Conservation (phyloP, 192 early-diverging fungal genomes). For the Backusella australiensis region DNA sequence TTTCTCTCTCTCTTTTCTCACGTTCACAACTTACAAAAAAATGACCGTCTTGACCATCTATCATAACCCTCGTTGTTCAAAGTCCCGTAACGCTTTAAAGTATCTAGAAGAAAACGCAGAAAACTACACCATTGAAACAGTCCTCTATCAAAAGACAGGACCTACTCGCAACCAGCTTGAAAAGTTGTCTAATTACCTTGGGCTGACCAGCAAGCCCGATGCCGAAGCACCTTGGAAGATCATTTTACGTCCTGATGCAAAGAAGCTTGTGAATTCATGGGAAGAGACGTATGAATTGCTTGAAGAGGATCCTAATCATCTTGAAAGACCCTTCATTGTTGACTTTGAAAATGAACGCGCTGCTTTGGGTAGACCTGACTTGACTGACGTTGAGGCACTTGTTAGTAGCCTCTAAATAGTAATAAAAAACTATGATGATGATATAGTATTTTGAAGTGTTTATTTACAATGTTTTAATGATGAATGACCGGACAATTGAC, state of each 20-base stretch:
- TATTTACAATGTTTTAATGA: too few relatives aligned
- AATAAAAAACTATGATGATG: neutral
- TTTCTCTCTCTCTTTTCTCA: neutral
- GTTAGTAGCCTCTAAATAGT: conserved; percentile 6
- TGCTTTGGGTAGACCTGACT: conserved; percentile 33
- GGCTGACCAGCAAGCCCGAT: conserved; percentile 10
- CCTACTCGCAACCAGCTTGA: conserved; percentile 25
- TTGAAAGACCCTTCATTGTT: conserved; percentile 39
- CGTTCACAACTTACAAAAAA: neutral
- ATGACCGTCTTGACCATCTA: conserved; percentile 29
- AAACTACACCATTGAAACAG: conserved; percentile 13
- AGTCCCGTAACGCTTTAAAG: conserved; percentile 22
- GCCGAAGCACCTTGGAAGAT: conserved; percentile 12
- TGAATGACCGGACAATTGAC: neutral
- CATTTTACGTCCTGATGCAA: conserved; percentile 34
- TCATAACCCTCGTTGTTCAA: conserved; percentile 35
- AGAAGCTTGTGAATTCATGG: conserved; percentile 10
- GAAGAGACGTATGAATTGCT: conserved; percentile 14
- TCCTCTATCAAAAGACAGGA: conserved; percentile 22
- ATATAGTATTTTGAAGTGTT: too few relatives aligned
- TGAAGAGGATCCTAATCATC: conserved; percentile 14
- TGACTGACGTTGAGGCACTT: conserved; percentile 14
- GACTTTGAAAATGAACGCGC: conserved; percentile 35
- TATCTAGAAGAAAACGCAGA: conserved; percentile 13
- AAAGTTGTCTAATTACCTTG: conserved; percentile 18